Conservation (phyloP, 1,139 yeast genomes). For the Oligophagozyma castellii region DNA sequence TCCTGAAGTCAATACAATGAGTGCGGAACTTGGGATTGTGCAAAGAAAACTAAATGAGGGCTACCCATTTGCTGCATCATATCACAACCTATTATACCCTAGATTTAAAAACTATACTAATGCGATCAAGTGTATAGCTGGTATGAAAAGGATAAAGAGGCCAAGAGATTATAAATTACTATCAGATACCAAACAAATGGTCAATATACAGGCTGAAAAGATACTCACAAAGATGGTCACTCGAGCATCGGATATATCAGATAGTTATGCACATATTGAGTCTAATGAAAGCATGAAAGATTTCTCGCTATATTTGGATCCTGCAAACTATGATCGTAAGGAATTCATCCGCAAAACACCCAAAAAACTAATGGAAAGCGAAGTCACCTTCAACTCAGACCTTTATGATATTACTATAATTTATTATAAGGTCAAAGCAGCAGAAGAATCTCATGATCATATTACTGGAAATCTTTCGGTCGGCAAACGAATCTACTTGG, state of each 20-base stretch:
- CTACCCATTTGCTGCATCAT: conserved; percentile 36
- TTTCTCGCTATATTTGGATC: no score
- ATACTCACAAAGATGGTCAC: conserved; percentile 16
- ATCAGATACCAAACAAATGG: conserved; percentile 6
- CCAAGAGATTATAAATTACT: conserved; percentile 6
- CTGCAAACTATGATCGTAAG: no score
- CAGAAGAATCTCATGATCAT: conserved; percentile 12
- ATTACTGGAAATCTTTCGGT: conserved; percentile 10
- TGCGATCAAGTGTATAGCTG: conserved; percentile 34
- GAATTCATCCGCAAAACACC: conserved; percentile 1
- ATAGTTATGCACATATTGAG: conserved; percentile 4
- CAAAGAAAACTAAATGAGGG: conserved; percentile 39
- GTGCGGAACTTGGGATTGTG: conserved; percentile 31
- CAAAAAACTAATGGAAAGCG: neutral
- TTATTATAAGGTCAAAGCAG: conserved; percentile 27
- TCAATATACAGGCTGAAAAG: conserved; percentile 18
- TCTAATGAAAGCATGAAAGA: no score
- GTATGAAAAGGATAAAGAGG: conserved; percentile 28
- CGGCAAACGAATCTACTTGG: conserved; percentile 21
- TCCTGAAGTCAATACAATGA: conserved; percentile 63
- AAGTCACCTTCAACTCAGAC: conserved; percentile 13
- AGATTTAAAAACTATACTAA: conserved; percentile 36
- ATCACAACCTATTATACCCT: conserved; percentile 49
- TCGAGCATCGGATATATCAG: conserved; percentile 1
- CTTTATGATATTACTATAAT: conserved; percentile 37